Percentiles rank a stretch among this genome's conserved stretches.
These are phyloP conservation scores for Suillus weaverae DNA, from an alignment of 768 basidiomycete genomes.

Conservation along the genomic window DNA sequence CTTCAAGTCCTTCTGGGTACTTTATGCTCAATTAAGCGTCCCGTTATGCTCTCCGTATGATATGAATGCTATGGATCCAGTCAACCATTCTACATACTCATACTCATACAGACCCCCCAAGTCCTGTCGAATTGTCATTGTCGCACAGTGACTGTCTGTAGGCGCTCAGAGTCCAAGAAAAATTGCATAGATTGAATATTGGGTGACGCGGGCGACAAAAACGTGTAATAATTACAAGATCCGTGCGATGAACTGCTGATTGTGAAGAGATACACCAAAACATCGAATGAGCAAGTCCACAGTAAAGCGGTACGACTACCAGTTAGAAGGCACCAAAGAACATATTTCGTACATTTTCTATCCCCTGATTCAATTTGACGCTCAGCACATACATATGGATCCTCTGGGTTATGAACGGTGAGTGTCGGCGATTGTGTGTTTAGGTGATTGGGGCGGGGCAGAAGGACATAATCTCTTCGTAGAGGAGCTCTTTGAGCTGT, in stretches of 20 bases:
- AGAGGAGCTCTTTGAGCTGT: constrained; percentile 91
- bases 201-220: background rate
- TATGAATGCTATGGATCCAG: background rate
- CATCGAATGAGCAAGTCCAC: constrained; percentile 1
- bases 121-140: background rate
- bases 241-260: background rate
- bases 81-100: background rate
- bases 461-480: constrained; percentile 94
- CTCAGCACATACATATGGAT: background rate
- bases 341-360: constrained; percentile 4
- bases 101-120: background rate
- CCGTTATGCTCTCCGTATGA: background rate
- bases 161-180: background rate
- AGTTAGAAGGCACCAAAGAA: constrained; percentile 4
- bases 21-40: background rate
- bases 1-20: background rate
- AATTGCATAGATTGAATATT: background rate
- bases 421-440: background rate
- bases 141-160: background rate
- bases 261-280: background rate
- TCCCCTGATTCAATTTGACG: background rate
- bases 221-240: background rate
- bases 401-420: background rate
- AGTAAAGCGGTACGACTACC: background rate
- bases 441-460: constrained; percentile 57